A percentile compares a stretch with the other conserved stretches of the same genome.
phyloP scores from a whole-genome alignment of 1,284 basidiomycete species.

The Pyrrhoderma noxium region DNA sequence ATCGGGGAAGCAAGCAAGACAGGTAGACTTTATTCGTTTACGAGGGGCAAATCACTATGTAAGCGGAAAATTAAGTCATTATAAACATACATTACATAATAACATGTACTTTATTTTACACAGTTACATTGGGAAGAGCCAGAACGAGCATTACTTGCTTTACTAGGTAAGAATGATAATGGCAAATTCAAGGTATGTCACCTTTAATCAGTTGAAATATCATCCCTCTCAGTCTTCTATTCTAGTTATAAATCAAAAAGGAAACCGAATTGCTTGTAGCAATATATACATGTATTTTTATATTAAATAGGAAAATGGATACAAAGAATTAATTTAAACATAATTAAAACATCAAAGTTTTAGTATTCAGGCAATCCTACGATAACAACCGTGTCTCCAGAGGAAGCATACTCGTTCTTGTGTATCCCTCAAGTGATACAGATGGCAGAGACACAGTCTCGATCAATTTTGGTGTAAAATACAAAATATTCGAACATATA shows the following conservation, averaged over 20 bases:
- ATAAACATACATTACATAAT: not conserved
- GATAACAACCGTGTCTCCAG: slow-evolving; percentile 14
- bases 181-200: not conserved
- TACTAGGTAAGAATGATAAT: not conserved
- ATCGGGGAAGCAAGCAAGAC: slow-evolving; percentile 13
- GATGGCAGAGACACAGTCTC: slow-evolving; percentile 21
- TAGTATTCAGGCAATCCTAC: too few species aligned
- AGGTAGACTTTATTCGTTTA: slow-evolving; percentile 18
- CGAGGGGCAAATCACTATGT: slow-evolving; percentile 24
- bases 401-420: slow-evolving; percentile 17
- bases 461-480: slow-evolving; percentile 14
- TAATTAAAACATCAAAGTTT: too few species aligned
- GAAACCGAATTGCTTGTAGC: too few species aligned
- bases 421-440: slow-evolving; percentile 15
- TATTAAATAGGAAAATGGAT: too few species aligned
- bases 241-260: too few species aligned
- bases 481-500: slow-evolving; percentile 18
- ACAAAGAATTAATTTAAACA: too few species aligned
- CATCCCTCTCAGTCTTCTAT: too few species aligned
- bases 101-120: too few species aligned
- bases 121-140: slow-evolving; percentile 10
- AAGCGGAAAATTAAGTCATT: not conserved
- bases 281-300: too few species aligned
- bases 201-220: not conserved
- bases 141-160: not conserved